Base-by-base conservation (phyloP, 2,329 filamentous ascomycete genomes). In the Lachnellula hyalina region DNA sequence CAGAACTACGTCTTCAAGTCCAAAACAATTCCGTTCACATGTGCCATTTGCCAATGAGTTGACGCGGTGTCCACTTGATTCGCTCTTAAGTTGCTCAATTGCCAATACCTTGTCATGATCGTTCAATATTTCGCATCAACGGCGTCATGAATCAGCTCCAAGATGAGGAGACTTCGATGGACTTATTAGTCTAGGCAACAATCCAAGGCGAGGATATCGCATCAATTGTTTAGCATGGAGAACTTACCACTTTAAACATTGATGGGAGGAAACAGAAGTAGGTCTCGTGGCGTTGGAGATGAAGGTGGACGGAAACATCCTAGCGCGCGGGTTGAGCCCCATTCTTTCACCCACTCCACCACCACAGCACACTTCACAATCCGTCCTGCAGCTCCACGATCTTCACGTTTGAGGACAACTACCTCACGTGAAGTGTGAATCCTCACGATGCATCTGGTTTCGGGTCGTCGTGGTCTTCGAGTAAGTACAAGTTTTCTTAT, bases 21-120 rank as follows among this genome's bases (percentile, higher is more conserved):
- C 12, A 61, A 50, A 0, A 64, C 19, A 8, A 64, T 65, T 51
- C 72, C 70, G 47, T 46, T 61, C 1, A 81, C 70, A 55, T 83
- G 79, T 14, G 73, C 67, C 72, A 76, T 21, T 76, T 73, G 28
- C 77, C 77, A 82, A 55, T 79, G 73, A 4, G 75, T 74, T 1
- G 74, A 78, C 54, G 77, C 73, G 28, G 80, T 72, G 1, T 79
- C 79, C 72, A 78, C 80, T 55, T 82, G 78, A 63, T 82, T 82
- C 49, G 73, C 73, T 11, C 78, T 74, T 11, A 23, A 82, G 70
- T 0, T 80, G 72, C 60, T 81, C 77, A n/a, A 82, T 71, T 0
- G 79, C 78, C 49, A 81, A 74, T 9, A 77, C 61, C 54, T 79
- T 79, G 61, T 82, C 79, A 3, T 74, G 65, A 28, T 79, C 73